A percentile compares a stretch with the other conserved stretches of the same genome.
These are phyloP conservation scores for Zygosaccharomyces bisporus DNA, from an alignment of 805 yeast species.

Conservation along the genomic window DNA sequence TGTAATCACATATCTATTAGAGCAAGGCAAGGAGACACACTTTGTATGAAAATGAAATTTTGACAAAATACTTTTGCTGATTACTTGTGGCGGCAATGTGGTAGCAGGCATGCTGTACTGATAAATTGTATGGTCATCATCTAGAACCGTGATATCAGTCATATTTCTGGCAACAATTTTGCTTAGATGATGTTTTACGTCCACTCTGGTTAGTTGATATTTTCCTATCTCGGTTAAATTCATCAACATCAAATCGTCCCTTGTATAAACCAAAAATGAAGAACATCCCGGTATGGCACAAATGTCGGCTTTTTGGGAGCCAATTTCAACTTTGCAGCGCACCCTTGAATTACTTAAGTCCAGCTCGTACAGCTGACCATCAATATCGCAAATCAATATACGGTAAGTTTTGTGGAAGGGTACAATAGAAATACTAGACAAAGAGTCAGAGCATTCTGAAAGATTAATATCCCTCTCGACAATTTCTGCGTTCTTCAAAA, in stretches of 20 bases:
- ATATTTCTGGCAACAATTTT: slow-evolving; percentile 4
- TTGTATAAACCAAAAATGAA: slow-evolving; percentile 11
- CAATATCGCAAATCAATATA: slow-evolving; percentile 19
- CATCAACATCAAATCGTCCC: slow-evolving; percentile 13
- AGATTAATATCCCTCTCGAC: neutral
- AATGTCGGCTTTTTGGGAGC: slow-evolving; percentile 9
- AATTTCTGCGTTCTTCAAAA: slow-evolving; percentile 6
- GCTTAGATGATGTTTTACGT: slow-evolving; percentile 1
- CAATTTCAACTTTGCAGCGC: slow-evolving; percentile 8
- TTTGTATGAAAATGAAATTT: slow-evolving; percentile 15
- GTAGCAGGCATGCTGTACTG: slow-evolving; percentile 4
- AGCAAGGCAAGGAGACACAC: slow-evolving; percentile 14
- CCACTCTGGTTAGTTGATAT: slow-evolving; percentile 4
- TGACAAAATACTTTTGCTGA: slow-evolving; percentile 4
- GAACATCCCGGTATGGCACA: slow-evolving; percentile 10
- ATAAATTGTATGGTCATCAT: slow-evolving; percentile 1
- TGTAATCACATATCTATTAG: slow-evolving; percentile 18
- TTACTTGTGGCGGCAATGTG: neutral
- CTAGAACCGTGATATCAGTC: slow-evolving; percentile 2
- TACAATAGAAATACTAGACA: slow-evolving; percentile 8
- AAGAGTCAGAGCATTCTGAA: slow-evolving; percentile 3
- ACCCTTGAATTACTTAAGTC: slow-evolving; percentile 8
- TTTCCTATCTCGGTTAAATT: neutral
- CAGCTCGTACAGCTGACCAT: slow-evolving; percentile 19
- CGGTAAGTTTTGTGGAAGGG: neutral